Evolutionary conservation across 768 basidiomycete species (phyloP).

Genomic region (Boletus sensibilis): DNA sequence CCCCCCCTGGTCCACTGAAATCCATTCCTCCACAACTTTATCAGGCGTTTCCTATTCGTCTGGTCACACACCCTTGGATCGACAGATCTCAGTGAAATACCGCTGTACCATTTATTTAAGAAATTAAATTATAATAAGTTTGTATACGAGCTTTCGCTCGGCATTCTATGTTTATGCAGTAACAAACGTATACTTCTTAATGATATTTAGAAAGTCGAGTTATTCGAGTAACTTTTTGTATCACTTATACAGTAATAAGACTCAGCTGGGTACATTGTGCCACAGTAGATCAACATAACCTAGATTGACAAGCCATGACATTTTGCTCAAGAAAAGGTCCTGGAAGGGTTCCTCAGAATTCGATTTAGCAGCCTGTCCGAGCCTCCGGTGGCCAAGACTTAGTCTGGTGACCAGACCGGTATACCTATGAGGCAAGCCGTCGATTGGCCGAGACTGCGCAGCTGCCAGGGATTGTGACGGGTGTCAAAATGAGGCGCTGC

Average conservation of each 20-base stretch:
- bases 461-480: neutral
- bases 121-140: constrained; percentile 18
- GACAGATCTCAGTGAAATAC: constrained; percentile 27
- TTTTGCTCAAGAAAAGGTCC: neutral
- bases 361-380: neutral
- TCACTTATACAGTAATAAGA: no score
- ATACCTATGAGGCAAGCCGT: no score
- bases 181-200: constrained; percentile 3
- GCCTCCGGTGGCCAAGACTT: no score
- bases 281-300: neutral
- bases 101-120: constrained; percentile 15
- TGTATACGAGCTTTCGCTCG: neutral
- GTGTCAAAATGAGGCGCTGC: neutral
- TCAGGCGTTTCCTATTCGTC: constrained; percentile 53
- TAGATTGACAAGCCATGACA: neutral
- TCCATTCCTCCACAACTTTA: constrained; percentile 40
- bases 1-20: constrained; percentile 34
- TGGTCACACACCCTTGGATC: constrained; percentile 61
- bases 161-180: constrained; percentile 1
- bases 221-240: neutral
- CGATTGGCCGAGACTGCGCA: no score
- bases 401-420: no score
- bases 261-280: neutral
- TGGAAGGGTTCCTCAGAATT: neutral
- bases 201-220: constrained; percentile 2